These are phyloP conservation scores for Kuraishia hungarica DNA, from an alignment of 805 yeast genomes.

Conservation along the genomic window DNA sequence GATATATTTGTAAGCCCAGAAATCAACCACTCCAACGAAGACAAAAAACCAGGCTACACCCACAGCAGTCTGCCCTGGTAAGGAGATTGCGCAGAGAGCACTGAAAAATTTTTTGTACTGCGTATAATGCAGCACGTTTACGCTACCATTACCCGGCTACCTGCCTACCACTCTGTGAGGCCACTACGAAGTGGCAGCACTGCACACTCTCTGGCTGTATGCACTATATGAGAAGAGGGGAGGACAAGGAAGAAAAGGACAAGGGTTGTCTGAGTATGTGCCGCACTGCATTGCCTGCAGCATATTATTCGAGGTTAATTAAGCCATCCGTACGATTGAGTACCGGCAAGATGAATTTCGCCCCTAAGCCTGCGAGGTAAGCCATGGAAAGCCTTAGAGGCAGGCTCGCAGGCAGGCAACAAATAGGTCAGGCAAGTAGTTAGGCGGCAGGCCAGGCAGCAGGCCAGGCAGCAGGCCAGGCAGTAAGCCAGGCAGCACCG, in stretches of 20 bases:
- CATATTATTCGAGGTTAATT: not conserved
- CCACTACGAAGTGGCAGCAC: not conserved
- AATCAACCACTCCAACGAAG: not conserved
- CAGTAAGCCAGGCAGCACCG: too few species aligned
- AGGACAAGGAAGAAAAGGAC: too few species aligned
- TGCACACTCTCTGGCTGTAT: not conserved
- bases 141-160: not conserved
- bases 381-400: too few species aligned
- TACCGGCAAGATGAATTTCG: not conserved
- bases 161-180: not conserved
- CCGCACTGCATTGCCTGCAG: not conserved
- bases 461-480: too few species aligned
- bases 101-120: not conserved
- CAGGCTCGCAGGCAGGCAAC: too few species aligned
- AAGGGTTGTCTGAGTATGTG: not conserved
- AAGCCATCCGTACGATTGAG: too few species aligned
- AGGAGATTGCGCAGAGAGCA: not conserved
- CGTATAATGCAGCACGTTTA: not conserved
- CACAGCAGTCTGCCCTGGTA: not conserved
- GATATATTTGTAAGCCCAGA: not conserved
- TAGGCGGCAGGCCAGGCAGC: too few species aligned
- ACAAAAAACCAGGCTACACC: not conserved
- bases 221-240: not conserved
- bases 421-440: too few species aligned
- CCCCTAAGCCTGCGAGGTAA: too few species aligned